Evolutionary conservation across 2,329 filamentous ascomycete species (phyloP), one percentile per base, ranked within the genome.

Genomic region (Ophiosphaerella narmari): DNA sequence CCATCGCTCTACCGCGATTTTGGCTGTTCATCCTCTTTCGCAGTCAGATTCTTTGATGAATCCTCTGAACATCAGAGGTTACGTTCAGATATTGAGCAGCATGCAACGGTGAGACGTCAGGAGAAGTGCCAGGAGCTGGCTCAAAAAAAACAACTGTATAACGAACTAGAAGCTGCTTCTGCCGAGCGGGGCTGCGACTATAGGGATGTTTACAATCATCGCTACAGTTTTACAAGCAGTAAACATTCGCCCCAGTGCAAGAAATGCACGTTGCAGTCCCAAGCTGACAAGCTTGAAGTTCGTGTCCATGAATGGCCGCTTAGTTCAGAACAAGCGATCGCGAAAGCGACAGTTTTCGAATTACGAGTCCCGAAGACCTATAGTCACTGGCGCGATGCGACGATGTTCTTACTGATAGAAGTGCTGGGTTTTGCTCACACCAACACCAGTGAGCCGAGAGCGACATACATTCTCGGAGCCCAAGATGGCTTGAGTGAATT

Each of bases 21-120:
- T 33, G 73, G 75, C 0, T 59, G 59, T 0, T 0, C 7, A 0
- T n/a, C 47, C 0, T 76, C 73, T 26, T 83, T 85, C 58, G 65
- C 76, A 1, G 78, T 80, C 0, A 65, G 65, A 9, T 84, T 75
- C 43, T 84, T 77, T 48, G 62, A 79, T 4, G 45, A 71, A 12
- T 83, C 79, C 0, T 1, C 3, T 0, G 7, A 52, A 0, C 79
- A 80, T 37, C 70, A 81, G 39, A 24, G 40, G 0, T 33, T 80
- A 1, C 54, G 65, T 1, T 2, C 31, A 0, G 23, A 24, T 0
- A 84, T 84, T 23, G 70, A 77, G 34, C 4, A 33, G 0, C 35
- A 65, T 0, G 82, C 82, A 0, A 35, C 34, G 1, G n/a, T 12
- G 1, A 39, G 50, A 24, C 56, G 54, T n/a, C 13, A 48, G 11